These are phyloP conservation scores for Hypoxylon sp. DNA, from an alignment of 2,329 filamentous ascomycete genomes.

Conservation along the genomic window DNA sequence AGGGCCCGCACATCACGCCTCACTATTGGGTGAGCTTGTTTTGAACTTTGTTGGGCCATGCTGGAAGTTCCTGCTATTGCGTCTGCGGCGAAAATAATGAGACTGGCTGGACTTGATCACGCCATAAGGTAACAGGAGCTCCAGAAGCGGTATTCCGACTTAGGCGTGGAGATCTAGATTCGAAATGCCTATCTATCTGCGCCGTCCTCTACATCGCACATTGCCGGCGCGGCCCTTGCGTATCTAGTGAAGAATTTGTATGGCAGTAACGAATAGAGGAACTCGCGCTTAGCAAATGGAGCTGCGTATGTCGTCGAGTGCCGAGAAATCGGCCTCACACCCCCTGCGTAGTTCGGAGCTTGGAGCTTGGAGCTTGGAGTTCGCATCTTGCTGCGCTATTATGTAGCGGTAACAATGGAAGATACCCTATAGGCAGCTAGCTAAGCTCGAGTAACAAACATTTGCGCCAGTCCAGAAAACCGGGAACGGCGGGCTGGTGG, in stretches of 20 bases:
- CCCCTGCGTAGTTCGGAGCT: background rate
- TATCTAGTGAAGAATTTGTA: background rate
- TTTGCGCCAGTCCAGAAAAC: conserved; percentile 34
- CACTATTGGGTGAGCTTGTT: background rate
- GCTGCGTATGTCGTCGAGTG: background rate
- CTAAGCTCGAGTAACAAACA: background rate
- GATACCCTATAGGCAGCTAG: background rate
- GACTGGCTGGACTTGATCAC: background rate
- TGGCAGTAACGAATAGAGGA: background rate
- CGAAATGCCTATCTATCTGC: background rate
- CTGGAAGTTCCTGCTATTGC: background rate
- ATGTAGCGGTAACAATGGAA: background rate
- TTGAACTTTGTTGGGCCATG: conserved; percentile 4
- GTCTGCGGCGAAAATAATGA: conserved; percentile 2
- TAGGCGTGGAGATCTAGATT: conserved; percentile 17
- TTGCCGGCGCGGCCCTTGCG: conserved; percentile 18
- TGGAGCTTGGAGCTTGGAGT: background rate
- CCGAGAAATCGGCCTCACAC: conserved; percentile 27
- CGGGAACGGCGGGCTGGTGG: conserved; percentile 27
- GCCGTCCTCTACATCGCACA: background rate
- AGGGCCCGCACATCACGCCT: conserved; percentile 12
- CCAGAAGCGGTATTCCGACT: background rate
- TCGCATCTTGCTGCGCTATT: too few relatives aligned
- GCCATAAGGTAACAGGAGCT: background rate
- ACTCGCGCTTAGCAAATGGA: conserved; percentile 9